Evolutionary conservation across 768 basidiomycete genomes (phyloP), one percentile per base, ranked within the genome.

Genomic region (Termitomyces eurrhizus): DNA sequence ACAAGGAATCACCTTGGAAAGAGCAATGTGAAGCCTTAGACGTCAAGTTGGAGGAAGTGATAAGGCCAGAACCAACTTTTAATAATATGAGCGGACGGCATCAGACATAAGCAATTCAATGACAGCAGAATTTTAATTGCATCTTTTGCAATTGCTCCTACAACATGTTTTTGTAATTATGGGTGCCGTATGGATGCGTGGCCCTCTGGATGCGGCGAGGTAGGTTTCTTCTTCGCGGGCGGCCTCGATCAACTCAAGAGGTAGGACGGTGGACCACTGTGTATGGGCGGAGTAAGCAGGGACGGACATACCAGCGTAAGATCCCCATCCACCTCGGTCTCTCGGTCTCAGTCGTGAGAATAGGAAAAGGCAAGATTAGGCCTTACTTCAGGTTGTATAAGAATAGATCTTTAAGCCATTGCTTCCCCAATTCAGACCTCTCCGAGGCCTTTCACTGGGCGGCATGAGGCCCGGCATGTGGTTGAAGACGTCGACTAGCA

Each of bases 141-240:
- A 29, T 29, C 29, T 29, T 29, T 29, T 29, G 29, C 29, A 21
- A 21, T 21, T 21, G 2, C 29, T 29, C 29, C 29, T 29, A 3
- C 29, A 4, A 29, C 29, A 29, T 29, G 29, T 29, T 29, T 29
- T 29, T 29, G 29, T 29, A 29, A 29, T 29, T 29, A 3, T 29
- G 55, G 57, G 56, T 51, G 50, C 49, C 51, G 36, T 16, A 1
- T 21, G 45, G 65, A 53, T 57, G 55, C 44, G 74, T 70, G 42
- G 69, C 74, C 76, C 13, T 77, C 74, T 1, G 21, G 76, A 77
- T 35, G 80, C 77, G 14, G 79, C 77, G 35, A 93, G 80, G 70
- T 87, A 92, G 3, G 79, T 75, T 64, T 98, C 96, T 72, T 97
- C 95, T 69, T 21, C 21, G 21, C 79, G 80, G 13, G 92, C 92